Conservation (phyloP, 805 yeast genomes). For the Blastobotrys americana region DNA sequence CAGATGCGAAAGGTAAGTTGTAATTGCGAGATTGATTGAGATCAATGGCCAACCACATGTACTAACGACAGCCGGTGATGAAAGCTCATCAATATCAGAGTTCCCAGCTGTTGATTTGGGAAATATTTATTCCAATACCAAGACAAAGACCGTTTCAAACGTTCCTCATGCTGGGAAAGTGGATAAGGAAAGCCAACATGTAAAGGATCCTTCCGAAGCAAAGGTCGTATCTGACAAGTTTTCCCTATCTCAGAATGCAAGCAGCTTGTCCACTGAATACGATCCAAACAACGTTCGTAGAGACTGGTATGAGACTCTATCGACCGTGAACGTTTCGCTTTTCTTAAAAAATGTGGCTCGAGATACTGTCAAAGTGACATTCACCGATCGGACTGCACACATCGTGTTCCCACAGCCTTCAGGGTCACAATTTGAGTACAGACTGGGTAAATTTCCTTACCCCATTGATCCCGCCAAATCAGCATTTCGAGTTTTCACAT, state of each 20-base stretch:
- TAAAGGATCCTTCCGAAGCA: not conserved
- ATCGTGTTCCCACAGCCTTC: constrained; percentile 15
- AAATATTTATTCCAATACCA: not conserved
- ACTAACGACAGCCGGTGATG: not conserved
- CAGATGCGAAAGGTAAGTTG: too few species aligned
- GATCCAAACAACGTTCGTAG: constrained; percentile 32
- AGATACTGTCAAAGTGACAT: constrained; percentile 39
- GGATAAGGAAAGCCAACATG: not conserved
- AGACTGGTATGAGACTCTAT: constrained; percentile 71
- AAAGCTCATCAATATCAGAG: not conserved
- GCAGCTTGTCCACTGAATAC: constrained; percentile 2
- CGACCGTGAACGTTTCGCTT: constrained; percentile 54
- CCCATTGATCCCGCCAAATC: constrained; percentile 44
- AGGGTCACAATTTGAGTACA: constrained; percentile 49
- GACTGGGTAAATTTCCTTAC: constrained; percentile 46
- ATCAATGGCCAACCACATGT: too few species aligned
- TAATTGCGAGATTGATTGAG: too few species aligned
- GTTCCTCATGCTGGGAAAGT: not conserved
- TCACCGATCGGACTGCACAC: constrained; percentile 20
- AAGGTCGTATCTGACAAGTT: not conserved
- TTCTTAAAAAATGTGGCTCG: constrained; percentile 61
- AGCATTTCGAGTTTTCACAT: constrained; percentile 47
- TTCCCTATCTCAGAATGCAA: not conserved
- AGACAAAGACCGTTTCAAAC: not conserved
- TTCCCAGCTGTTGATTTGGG: not conserved